These are phyloP conservation scores for Diaporthe helianthi DNA, from an alignment of 2,329 filamentous ascomycete species.

Conservation along the genomic window DNA sequence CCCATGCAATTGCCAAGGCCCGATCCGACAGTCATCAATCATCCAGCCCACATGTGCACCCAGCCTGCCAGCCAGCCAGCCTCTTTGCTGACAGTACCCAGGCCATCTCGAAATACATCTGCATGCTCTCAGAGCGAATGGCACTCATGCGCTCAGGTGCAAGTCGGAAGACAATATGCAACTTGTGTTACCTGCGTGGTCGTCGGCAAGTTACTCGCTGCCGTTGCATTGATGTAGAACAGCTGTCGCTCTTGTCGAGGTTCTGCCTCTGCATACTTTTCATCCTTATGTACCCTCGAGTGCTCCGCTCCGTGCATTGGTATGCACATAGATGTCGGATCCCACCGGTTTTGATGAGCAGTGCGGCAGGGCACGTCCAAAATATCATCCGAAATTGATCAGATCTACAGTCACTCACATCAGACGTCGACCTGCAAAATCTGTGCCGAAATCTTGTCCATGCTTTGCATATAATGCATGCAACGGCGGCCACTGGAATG, in stretches of 20 bases:
- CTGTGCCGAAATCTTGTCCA: slow-evolving; percentile 16
- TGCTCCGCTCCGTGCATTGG: not conserved
- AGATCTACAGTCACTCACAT: slow-evolving; percentile 10
- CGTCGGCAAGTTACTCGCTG: slow-evolving; percentile 2
- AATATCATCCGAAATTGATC: slow-evolving; percentile 3
- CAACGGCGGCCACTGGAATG: not conserved
- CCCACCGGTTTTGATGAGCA: not conserved
- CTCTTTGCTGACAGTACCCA: not conserved
- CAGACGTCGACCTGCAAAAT: slow-evolving; percentile 6
- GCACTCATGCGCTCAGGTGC: not conserved
- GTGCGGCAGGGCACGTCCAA: not conserved
- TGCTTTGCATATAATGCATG: not conserved
- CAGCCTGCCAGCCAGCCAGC: too few species aligned
- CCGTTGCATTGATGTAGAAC: slow-evolving; percentile 13
- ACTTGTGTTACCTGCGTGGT: slow-evolving; percentile 16
- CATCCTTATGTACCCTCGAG: not conserved
- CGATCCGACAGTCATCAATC: slow-evolving; percentile 16
- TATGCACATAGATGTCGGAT: not conserved
- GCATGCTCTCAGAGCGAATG: not conserved
- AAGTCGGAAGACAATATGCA: not conserved
- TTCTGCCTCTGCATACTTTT: not conserved
- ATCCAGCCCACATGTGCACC: too few species aligned
- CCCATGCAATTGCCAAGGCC: slow-evolving; percentile 18
- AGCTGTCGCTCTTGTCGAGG: not conserved
- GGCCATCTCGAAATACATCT: not conserved